Evolutionary conservation across 306 rosid species (phyloP).

Genomic region (Bauhinia variegata): DNA sequence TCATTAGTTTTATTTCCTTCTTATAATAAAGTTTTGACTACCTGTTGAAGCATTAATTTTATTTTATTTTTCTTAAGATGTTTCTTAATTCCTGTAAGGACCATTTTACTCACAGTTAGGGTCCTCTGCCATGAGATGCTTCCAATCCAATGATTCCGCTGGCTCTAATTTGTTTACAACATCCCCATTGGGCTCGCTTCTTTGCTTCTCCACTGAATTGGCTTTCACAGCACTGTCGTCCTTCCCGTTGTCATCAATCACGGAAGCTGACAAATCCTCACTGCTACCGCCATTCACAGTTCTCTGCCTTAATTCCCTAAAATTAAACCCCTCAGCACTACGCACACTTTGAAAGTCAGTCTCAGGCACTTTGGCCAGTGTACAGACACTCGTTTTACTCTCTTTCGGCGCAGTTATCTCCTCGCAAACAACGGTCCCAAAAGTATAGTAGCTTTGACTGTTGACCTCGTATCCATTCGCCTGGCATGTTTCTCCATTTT

Average conservation of each 20-base stretch:
- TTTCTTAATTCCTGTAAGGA: conserved; percentile 18
- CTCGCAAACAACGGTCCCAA: conserved; percentile 50
- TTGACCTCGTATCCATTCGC: conserved; percentile 52
- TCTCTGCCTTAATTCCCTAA: conserved; percentile 80
- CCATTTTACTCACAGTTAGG: conserved; percentile 72
- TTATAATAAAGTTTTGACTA: neutral
- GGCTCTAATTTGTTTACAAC: conserved; percentile 52
- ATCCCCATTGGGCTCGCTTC: conserved; percentile 52
- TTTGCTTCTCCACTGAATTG: conserved; percentile 50
- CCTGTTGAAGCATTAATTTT: neutral
- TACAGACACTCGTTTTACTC: conserved; percentile 41
- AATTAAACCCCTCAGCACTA: conserved; percentile 58
- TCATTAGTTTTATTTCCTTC: no score
- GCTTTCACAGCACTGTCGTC: conserved; percentile 40
- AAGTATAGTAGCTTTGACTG: conserved; percentile 26
- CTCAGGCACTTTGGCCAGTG: conserved; percentile 42
- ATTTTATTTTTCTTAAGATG: neutral
- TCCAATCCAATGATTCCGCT: conserved; percentile 82
- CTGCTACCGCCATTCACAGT: conserved; percentile 50
- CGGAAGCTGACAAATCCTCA: conserved; percentile 47
- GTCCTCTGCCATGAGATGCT: conserved; percentile 82
- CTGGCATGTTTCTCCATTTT: conserved; percentile 23
- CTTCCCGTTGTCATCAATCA: conserved; percentile 35
- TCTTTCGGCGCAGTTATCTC: conserved; percentile 40
- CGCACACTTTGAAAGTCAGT: conserved; percentile 42